phyloP scores from a whole-genome alignment of 2,329 filamentous ascomycete species.

The Magnaporthiopsis incrustans region DNA sequence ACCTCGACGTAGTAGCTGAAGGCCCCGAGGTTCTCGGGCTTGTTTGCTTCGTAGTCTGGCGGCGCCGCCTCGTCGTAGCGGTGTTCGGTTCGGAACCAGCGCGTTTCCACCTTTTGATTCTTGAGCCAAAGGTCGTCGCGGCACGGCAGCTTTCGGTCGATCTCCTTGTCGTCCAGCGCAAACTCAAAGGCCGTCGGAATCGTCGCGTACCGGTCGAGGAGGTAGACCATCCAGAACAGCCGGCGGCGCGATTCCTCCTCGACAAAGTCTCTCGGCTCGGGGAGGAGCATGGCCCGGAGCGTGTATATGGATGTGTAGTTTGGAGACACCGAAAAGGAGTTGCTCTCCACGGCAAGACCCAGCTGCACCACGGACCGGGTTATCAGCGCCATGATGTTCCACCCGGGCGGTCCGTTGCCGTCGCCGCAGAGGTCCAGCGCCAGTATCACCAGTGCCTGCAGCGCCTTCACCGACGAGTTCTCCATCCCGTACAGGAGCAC shows the following conservation, averaged over 20 bases:
- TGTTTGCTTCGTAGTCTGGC: constrained; percentile 56
- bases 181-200: constrained; percentile 90
- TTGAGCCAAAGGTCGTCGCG: constrained; percentile 79
- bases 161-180: constrained; percentile 79
- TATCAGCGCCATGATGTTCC: constrained; percentile 86
- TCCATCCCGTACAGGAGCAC: constrained; percentile 84
- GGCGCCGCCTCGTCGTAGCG: constrained; percentile 27
- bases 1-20: constrained; percentile 91
- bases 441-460: constrained; percentile 82
- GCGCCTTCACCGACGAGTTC: constrained; percentile 78
- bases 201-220: constrained; percentile 84
- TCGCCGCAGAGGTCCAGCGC: constrained; percentile 78
- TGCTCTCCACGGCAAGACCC: constrained; percentile 75
- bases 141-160: constrained; percentile 79
- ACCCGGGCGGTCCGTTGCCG: constrained; percentile 83
- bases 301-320: constrained; percentile 84
- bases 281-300: constrained; percentile 72
- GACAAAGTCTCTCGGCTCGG: constrained; percentile 76
- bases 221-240: constrained; percentile 90
- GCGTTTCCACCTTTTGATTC: constrained; percentile 76
- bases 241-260: constrained; percentile 81
- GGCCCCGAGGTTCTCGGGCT: constrained; percentile 73
- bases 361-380: constrained; percentile 83
- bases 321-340: constrained; percentile 69
- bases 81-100: constrained; percentile 60